Evolutionary conservation across 371 early-diverging fungal species (phyloP).

Genomic region (Mucor mucedo): DNA sequence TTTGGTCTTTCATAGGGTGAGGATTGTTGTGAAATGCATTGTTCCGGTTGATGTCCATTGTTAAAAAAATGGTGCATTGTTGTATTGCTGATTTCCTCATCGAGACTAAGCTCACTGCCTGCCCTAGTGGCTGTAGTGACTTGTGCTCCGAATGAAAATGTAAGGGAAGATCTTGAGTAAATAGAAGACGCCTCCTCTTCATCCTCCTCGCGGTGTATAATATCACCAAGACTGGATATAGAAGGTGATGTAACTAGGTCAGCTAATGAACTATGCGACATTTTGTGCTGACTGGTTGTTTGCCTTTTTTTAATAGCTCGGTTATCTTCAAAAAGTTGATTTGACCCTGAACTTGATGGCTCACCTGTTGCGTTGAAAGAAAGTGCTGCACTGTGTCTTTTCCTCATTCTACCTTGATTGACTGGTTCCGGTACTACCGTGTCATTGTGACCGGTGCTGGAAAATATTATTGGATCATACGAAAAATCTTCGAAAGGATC

Average conservation of each 20-base stretch:
- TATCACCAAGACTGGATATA: neutral
- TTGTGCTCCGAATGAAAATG: constrained; percentile 12
- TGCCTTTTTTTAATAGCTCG: constrained; percentile 19
- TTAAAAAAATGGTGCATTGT: neutral
- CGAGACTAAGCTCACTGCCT: constrained; percentile 10
- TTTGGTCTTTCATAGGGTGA: constrained; percentile 20
- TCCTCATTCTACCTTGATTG: constrained; percentile 16
- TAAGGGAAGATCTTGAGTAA: constrained; percentile 14
- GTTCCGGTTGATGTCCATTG: neutral
- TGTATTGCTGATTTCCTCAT: neutral
- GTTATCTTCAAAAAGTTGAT: constrained; percentile 6
- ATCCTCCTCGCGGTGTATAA: constrained; percentile 26
- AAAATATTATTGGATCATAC: constrained; percentile 24
- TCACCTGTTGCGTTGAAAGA: constrained; percentile 3
- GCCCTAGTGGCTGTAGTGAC: constrained; percentile 2
- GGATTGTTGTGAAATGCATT: neutral
- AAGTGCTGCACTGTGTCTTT: constrained; percentile 40
- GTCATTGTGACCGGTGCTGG: neutral
- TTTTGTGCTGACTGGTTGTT: constrained; percentile 11
- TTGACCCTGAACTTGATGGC: constrained; percentile 3
- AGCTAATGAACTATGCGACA: neutral
- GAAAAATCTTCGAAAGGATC: constrained; percentile 43
- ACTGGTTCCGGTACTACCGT: constrained; percentile 3
- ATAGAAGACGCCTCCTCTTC: constrained; percentile 29
- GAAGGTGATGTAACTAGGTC: neutral